Evolutionary conservation across 2,329 filamentous ascomycete genomes (phyloP).

Genomic region (Microdochium paspali): DNA sequence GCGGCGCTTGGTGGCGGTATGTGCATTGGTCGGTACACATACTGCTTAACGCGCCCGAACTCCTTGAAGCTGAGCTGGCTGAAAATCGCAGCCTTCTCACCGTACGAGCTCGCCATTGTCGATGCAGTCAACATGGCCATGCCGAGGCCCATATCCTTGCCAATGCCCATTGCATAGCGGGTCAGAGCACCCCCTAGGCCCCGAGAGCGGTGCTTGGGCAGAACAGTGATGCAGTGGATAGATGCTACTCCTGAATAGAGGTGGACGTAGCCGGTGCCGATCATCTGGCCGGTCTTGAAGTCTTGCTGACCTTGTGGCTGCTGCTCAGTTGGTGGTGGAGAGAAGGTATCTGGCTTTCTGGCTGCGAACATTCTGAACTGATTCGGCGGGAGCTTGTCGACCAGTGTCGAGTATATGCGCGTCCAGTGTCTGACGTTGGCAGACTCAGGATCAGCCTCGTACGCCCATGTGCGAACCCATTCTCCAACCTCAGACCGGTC

Average conservation of each 20-base stretch:
- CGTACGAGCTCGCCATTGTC: background rate
- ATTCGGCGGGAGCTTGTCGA: background rate
- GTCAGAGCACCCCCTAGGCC: constrained; percentile 1
- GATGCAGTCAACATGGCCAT: background rate
- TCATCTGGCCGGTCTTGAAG: background rate
- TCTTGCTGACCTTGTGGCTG: background rate
- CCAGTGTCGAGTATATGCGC: background rate
- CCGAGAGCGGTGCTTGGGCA: background rate
- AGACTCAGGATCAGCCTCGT: background rate
- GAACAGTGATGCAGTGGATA: constrained; percentile 2
- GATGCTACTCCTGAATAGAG: constrained; percentile 1
- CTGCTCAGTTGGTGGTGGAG: background rate
- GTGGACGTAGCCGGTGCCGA: constrained; percentile 3
- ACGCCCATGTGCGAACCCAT: constrained; percentile 2
- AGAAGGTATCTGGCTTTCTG: background rate
- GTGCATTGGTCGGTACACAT: background rate
- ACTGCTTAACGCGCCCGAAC: constrained; percentile 1
- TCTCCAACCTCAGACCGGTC: background rate
- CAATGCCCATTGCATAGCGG: background rate
- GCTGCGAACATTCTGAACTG: constrained; percentile 2
- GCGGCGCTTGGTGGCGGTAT: background rate
- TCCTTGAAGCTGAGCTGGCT: constrained; percentile 1
- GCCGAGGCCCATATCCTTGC: background rate
- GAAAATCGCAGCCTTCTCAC: background rate
- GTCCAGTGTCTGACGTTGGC: constrained; percentile 2